Base-by-base conservation (phyloP, 2,329 filamentous ascomycete genomes). In the Colletotrichum gigasporum region DNA sequence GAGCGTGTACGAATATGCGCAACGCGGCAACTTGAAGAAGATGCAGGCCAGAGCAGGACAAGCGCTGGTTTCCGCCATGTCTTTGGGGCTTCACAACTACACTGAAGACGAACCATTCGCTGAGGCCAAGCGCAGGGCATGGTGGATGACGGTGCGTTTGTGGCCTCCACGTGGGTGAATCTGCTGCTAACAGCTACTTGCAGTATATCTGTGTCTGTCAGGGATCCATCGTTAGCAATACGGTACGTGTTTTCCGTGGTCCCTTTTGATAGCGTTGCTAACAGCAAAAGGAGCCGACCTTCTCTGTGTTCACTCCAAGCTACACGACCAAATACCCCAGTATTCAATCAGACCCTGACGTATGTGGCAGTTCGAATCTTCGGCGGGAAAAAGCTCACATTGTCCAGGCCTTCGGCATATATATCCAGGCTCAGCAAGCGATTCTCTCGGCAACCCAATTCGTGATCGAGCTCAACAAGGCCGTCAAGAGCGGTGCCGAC, bases 1-100 rank as follows among this genome's bases (percentile, higher is more conserved):
- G 2, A 83, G 81, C 67, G 76, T 83, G 5, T 85, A 85, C 68
- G 83, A 85, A 70, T 85, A 85, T 71, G 79, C 81, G 1, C 83
- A 85, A 63, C 76, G 83, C 5, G 83, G 83, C 1, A 85, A 85
- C 67, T 71, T 85, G 66, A 80, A 81, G 65, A 85, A 84, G 70
- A 84, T 85, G 82, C 75, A 79, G 56, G 79, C 76, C 59, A 76
- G 83, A 54, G 79, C 82, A 1, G 81, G 80, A 0, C 79, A 83
- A 59, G 83, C 83, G 3, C 68, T 85, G 35, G 75, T 82, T 63
- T 70, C 78, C 14, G 82, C 82, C 7, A 81, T 84, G 76, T 77
- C 76, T 30, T 68, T 82, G 22, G 76, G 73, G 5, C 72, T 85
- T 2, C 82, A 85, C 69, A 72, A 70, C 12, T 75, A 73, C 47